Percentiles rank a stretch among this genome's conserved stretches.
Evolutionary conservation across 495 filamentous ascomycete species (phyloP).

Genomic region (Lasiosphaeria hispida): DNA sequence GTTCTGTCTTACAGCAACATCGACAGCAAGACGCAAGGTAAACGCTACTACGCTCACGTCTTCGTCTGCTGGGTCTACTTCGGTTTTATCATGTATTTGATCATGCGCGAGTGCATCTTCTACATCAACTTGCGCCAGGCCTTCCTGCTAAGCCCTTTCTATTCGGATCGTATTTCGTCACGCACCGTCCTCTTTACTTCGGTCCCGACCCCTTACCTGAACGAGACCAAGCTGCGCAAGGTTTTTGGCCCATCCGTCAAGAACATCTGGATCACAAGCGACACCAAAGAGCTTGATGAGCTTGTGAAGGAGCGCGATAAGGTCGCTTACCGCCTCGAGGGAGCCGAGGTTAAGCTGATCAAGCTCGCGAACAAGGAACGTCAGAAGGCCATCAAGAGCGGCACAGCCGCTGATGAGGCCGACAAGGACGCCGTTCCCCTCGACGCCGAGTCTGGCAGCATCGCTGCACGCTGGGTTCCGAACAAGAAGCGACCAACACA

Average conservation of each 20-base stretch:
- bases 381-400: conserved; percentile 72
- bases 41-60: conserved; percentile 74
- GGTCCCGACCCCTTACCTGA: conserved; percentile 72
- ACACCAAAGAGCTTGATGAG: conserved; percentile 78
- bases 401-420: conserved; percentile 42
- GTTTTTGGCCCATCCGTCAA: conserved; percentile 79
- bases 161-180: conserved; percentile 86
- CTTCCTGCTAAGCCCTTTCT: conserved; percentile 82
- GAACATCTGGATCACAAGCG: conserved; percentile 80
- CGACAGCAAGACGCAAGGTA: conserved; percentile 41
- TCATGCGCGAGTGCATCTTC: conserved; percentile 89
- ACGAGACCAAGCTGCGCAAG: conserved; percentile 67
- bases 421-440: conserved; percentile 44
- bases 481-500: conserved; percentile 84
- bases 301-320: conserved; percentile 82
- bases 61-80: conserved; percentile 75
- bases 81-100: conserved; percentile 81
- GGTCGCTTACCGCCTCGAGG: conserved; percentile 82
- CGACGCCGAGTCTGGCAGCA: conserved; percentile 66
- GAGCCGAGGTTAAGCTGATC: conserved; percentile 84
- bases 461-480: conserved; percentile 77
- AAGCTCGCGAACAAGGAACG: conserved; percentile 76
- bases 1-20: conserved; percentile 78
- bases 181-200: conserved; percentile 90
- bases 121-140: conserved; percentile 96